Conservation (phyloP, 176 grass and related monocot species). For the Thalia dealbata region DNA sequence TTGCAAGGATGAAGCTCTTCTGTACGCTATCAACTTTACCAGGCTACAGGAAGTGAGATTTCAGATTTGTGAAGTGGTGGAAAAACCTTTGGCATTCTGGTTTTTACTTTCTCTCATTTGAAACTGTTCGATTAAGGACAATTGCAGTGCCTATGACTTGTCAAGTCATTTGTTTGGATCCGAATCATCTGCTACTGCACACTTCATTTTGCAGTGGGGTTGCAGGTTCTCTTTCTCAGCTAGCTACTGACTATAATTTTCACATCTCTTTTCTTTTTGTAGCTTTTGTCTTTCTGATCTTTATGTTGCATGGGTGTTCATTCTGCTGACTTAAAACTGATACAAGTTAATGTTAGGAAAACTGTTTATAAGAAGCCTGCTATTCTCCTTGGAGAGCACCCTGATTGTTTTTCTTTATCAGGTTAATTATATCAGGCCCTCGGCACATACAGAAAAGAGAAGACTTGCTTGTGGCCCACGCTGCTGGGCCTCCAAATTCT, state of each 20-base stretch:
- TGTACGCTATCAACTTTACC: not conserved
- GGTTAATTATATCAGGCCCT: too few species aligned
- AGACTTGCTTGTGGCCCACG: too few species aligned
- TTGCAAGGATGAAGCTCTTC: too few species aligned
- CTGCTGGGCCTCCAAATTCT: not conserved
- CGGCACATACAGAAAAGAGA: not conserved
- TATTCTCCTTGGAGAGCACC: too few species aligned
- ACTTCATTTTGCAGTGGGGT: not conserved
- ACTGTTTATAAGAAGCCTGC: too few species aligned
- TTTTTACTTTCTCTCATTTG: not conserved
- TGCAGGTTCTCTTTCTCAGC: not conserved
- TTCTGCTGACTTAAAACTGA: too few species aligned
- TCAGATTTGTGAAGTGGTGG: not conserved
- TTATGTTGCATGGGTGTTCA: too few species aligned
- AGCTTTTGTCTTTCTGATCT: too few species aligned
- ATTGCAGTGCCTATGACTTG: not conserved
- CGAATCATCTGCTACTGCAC: too few species aligned
- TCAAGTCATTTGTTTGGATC: slow-evolving; percentile 12
- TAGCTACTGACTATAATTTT: not conserved
- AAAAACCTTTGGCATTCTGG: not conserved
- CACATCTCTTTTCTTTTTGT: too few species aligned
- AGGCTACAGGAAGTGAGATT: not conserved
- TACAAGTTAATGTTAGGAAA: too few species aligned
- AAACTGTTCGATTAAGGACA: not conserved
- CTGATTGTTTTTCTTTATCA: too few species aligned